Conservation (phyloP, 495 filamentous ascomycete genomes). For the Lindgomyces ingoldianus region DNA sequence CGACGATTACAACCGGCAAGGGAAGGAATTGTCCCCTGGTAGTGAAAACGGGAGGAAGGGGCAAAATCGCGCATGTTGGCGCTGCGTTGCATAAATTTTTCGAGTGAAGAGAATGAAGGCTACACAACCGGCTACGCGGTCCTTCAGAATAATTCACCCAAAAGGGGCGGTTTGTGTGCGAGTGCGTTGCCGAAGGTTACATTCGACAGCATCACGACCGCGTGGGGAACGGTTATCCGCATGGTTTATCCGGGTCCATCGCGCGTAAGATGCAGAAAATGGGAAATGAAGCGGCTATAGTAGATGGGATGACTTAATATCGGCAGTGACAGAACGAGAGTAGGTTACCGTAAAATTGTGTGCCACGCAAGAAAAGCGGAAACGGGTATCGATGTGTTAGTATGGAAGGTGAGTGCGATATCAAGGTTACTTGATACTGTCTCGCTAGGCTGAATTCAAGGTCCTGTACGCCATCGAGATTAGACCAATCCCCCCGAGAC, state of each 20-base stretch:
- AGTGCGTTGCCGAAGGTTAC: background rate
- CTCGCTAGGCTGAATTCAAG: background rate
- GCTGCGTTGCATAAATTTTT: background rate
- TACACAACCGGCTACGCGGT: no score
- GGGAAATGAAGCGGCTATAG: no score
- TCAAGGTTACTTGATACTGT: background rate
- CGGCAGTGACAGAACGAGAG: background rate
- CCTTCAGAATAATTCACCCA: background rate
- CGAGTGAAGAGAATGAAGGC: no score
- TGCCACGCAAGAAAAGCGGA: no score
- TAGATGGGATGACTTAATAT: no score
- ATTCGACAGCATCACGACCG: background rate
- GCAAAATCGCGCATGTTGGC: background rate
- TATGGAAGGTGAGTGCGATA: no score
- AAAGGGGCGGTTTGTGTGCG: background rate
- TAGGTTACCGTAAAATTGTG: no score
- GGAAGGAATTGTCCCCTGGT: no score
- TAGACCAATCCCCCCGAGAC: background rate
- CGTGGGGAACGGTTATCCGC: background rate
- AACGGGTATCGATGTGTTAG: no score
- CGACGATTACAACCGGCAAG: no score
- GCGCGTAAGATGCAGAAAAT: background rate
- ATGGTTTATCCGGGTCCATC: background rate
- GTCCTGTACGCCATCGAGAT: slow-evolving; percentile 10
- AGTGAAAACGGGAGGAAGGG: no score